Evolutionary conservation across 73 alveolate genomes (phyloP), one percentile per base, ranked within the genome.

Genomic region (Blepharisma stoltei): DNA sequence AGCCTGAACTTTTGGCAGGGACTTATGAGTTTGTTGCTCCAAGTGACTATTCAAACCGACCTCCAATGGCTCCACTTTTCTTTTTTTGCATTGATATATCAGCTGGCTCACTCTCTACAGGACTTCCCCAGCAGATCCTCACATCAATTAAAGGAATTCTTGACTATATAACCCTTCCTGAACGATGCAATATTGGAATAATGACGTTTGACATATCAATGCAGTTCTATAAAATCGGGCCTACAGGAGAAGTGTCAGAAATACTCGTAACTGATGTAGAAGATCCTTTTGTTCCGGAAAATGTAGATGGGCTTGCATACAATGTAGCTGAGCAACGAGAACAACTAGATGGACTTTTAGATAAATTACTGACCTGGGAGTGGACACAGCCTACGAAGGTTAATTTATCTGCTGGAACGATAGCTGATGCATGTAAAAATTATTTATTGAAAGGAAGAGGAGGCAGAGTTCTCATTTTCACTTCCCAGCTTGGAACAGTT

Each of bases 1-100:
- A 88, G 38, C 89, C 88, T n/a, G 94, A 87, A 50, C 81, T 87
- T 7, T 71, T 44, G 14, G 68, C 8, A 45, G 94, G 94, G 7
- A 71, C 89, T n/a, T 87, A 87, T 71, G 94, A 87, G 45, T 87
- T 87, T 73, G 55, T 32, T 46, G 94, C 89, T 7, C 89, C 89
- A 7, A 67, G 80, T 14, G 21, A 73, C 7, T 87, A 87, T 71
- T 18, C 75, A 23, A 23, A 20, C 21, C 41, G 48, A 27, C 41
- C 41, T 20, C 38, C 48, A n/a, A 18, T 47, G 65, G 41, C 32
- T 7, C 90, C 89, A 4, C 44, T 47, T 6, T 87, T 54, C 54
- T 78, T 83, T 7, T 79, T 87, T 49, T 83, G 83, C 9, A 47
- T 87, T 14, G 94, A 87, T 55, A 70, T 83, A 48, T 66, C 88